These are phyloP conservation scores for Brachypodium distachyon DNA, from an alignment of 202 grass and related monocot species.

Conservation along the genomic window DNA sequence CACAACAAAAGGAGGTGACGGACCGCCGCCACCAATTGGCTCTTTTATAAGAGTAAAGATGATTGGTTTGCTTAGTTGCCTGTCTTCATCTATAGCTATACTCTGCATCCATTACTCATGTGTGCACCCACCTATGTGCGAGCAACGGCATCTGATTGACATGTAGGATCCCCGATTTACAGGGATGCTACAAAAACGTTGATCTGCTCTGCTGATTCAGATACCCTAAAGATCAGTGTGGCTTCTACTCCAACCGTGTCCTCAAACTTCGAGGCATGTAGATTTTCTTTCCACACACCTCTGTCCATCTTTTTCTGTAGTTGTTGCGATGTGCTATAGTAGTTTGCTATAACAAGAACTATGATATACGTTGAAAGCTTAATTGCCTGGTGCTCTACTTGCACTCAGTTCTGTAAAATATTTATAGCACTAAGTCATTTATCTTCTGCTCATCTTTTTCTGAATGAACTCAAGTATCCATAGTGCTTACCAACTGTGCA, in stretches of 20 bases:
- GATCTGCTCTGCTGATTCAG: constrained; percentile 55
- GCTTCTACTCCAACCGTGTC: constrained; percentile 70
- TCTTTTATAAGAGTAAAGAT: too few species aligned
- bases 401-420: neutral
- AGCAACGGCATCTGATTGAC: constrained; percentile 17
- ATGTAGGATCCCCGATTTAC: constrained; percentile 22
- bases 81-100: constrained; percentile 16
- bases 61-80: neutral
- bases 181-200: constrained; percentile 58
- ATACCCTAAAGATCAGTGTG: constrained; percentile 48
- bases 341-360: neutral
- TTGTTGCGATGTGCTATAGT: neutral
- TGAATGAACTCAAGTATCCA: neutral
- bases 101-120: neutral
- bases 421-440: neutral
- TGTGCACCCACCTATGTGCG: neutral
- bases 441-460: neutral
- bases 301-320: neutral
- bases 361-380: constrained; percentile 10
- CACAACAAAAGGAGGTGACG: too few species aligned
- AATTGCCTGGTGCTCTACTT: neutral
- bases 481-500: neutral
- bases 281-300: neutral
- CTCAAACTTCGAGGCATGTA: constrained; percentile 80
- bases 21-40: too few species aligned